Conservation (phyloP, 2,329 filamentous ascomycete species). For the Diaporthe sp. region DNA sequence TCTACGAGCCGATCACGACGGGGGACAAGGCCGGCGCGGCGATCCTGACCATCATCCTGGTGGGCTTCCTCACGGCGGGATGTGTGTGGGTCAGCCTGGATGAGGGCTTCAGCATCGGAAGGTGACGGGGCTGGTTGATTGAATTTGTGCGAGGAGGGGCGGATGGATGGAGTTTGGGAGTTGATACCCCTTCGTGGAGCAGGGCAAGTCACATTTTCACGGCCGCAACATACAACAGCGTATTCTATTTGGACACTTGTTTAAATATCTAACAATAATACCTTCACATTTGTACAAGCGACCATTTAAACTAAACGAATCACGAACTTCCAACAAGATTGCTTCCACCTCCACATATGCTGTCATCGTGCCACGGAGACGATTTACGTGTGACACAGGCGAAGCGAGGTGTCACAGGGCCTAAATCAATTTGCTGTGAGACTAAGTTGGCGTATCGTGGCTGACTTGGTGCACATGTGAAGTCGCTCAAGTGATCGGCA, state of each 20-base stretch:
- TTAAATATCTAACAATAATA: conserved; percentile 11
- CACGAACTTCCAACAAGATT: neutral
- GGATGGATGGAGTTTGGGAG: conserved; percentile 12
- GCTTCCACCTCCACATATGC: neutral
- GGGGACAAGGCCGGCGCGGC: conserved; percentile 58
- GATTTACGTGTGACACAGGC: neutral
- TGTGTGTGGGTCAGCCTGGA: conserved; percentile 36
- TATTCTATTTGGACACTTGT: neutral
- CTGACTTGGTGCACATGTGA: neutral
- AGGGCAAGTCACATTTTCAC: neutral
- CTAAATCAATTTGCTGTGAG: neutral
- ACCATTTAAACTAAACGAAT: neutral
- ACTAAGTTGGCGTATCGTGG: neutral
- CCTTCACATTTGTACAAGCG: neutral
- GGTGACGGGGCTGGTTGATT: neutral
- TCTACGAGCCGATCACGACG: conserved; percentile 45
- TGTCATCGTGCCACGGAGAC: neutral
- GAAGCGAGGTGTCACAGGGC: neutral
- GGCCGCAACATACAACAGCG: conserved; percentile 7
- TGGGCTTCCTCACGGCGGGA: conserved; percentile 42
- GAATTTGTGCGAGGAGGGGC: neutral
- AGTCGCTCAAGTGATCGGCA: conserved; percentile 14
- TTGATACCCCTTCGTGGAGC: conserved; percentile 3
- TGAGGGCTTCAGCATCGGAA: conserved; percentile 10
- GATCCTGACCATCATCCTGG: conserved; percentile 56